Base-by-base conservation (phyloP, 805 yeast species). In the Cyberlindnera samutprakarnensis region DNA sequence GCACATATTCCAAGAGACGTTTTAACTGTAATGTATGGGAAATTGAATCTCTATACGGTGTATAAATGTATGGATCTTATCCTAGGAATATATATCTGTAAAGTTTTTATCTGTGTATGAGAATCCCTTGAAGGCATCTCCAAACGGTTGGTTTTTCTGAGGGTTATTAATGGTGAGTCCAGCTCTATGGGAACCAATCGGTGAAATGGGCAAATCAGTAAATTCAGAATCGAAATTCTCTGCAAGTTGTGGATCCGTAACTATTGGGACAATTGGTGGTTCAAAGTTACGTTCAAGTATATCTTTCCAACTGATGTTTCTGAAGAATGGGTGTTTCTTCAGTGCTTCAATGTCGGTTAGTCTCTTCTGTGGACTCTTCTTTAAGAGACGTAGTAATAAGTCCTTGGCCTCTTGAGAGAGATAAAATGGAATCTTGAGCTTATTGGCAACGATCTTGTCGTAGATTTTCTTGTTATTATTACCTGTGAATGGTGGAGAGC, bases 401-500 rank as follows among this genome's bases (percentile, higher is more conserved):
- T 86, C 95, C 52, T 80, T 83, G 37, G 92, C 88, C 32, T 85
- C 94, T 17, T 68, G 71, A 4, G 92, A 73, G 21, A 87, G 60
- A 50, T 84, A 86, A 49, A 72, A 80, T 1, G 95, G 95, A 25
- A 78, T 61, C 34, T 67, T 72, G 23, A 78, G 59, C 41, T 77
- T 78, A 40, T 84, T 82, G 32, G 78, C 68, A 26, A 72, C 63
- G 19, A 86, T 78, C 53, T 84, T 86, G 40, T 80, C 84, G 59
- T 81, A 68, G 19, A 86, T 82, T 27, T 69, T 71, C 51, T 80
- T 78, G 47, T 81, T 79, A 46, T 80, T 82, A 33, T 71, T 78
- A 4, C 95, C 96, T 0, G 92, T 81, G 55, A 83, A 85, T 1
- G 95, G 95, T 0, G 96, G 95, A 29, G 77, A 68, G 0, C 95